Evolutionary conservation across 1,139 yeast species (phyloP), one percentile per base, ranked within the genome.

Genomic region (Yamadazyma songkhlaensis): DNA sequence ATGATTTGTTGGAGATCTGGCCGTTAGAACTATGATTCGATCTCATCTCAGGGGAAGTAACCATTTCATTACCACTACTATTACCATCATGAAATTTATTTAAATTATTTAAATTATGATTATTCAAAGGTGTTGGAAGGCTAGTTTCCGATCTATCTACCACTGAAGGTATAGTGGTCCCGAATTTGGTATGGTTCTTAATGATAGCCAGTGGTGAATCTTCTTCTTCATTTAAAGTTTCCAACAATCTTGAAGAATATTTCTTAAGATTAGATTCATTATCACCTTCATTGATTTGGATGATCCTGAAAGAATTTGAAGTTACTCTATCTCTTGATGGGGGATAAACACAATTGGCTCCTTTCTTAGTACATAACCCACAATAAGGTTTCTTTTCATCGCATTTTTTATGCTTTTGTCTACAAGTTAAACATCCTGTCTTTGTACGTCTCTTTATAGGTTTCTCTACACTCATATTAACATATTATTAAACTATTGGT

Each of bases 381-480:
- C 75, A 69, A 11, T 51, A 45, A 5, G 74, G 74, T 42, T 66
- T 64, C 21, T 46, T 44, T 38, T 69, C 75, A 46, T 68, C 74
- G 45, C 76, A 70, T 43, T 69, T 69, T 48, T 67, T 68, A 44
- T 70, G 74, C 33, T 65, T 60, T 35, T 62, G 53, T 35, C 74
- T 53, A 44, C 76, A 70, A 11, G 69, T 66, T 7, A 68, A 50
- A 49, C 76, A 70, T 1, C 76, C 76, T 2, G 74, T 69, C 41
- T 71, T 56, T 9, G 65, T 67, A 44, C 76, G 51, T 41, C 53
- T 57, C 51, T 34, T 49, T 47, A 31, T 13, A 12, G 30, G 27
- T 20, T 31, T 20, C 28, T n/a, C 27, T 9, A 7, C 14, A 21
- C 10, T 27, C 29, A 27, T 27, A 13, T 11, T 13, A 17, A 6